Percentiles rank a stretch among this genome's conserved stretches.
Evolutionary conservation across 345 rosid species (phyloP).

Genomic region (Conringia planisiliqua): DNA sequence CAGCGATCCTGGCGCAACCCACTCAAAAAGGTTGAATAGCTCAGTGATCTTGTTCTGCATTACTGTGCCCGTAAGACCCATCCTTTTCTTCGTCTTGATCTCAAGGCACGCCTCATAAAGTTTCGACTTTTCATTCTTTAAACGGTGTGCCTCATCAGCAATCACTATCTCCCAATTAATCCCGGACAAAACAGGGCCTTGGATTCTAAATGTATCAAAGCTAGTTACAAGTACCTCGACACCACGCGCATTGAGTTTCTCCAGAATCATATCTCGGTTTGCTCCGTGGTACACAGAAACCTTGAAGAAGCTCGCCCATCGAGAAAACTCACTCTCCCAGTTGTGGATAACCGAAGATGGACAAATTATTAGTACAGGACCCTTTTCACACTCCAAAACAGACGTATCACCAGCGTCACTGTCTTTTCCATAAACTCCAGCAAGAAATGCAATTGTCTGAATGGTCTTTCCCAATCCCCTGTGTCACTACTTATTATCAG

Average conservation of each 20-base stretch:
- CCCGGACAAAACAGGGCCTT: constrained; percentile 61
- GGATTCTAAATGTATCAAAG: constrained; percentile 80
- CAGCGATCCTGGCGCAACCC: constrained; percentile 83
- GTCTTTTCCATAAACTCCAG: constrained; percentile 80
- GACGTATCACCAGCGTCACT: constrained; percentile 41
- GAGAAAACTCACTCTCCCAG: constrained; percentile 91
- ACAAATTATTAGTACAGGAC: constrained; percentile 70
- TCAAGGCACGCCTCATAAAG: constrained; percentile 69
- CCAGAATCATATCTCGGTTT: constrained; percentile 67
- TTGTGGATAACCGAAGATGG: constrained; percentile 88
- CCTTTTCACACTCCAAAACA: constrained; percentile 35
- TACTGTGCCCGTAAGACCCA: constrained; percentile 89
- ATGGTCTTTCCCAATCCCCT: constrained; percentile 99
- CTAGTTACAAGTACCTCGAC: constrained; percentile 79
- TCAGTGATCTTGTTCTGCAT: constrained; percentile 96
- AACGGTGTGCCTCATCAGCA: constrained; percentile 91
- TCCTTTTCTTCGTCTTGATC: constrained; percentile 55
- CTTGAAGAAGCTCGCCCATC: constrained; percentile 75
- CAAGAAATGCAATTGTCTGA: constrained; percentile 89
- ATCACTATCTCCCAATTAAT: constrained; percentile 81
- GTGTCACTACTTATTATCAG: constrained; percentile 10
- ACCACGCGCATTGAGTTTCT: constrained; percentile 61
- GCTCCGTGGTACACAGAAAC: constrained; percentile 79
- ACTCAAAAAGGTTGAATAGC: constrained; percentile 81
- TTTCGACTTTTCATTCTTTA: constrained; percentile 90